Base-by-base conservation (phyloP, 352 stramenopile species). In the Phytophthora ramorum region DNA sequence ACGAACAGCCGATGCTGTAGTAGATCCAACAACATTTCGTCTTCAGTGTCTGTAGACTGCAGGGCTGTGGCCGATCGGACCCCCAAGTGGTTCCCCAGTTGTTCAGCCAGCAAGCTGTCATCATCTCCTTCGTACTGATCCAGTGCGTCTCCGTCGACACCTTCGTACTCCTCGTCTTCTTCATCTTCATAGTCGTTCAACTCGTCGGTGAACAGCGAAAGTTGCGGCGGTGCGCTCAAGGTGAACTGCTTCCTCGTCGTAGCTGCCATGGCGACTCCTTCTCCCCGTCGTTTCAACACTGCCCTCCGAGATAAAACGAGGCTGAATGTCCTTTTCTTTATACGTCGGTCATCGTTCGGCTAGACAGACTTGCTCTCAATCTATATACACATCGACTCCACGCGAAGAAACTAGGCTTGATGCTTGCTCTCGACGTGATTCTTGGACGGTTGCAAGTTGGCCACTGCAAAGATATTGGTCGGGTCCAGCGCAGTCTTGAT, bases 401-500 rank as follows among this genome's bases (percentile, higher is more conserved):
- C 1, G 13, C 32, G n/a, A n/a, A n/a, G 26, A 38, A 37, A 64
- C 35, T 65, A 71, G 13, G 14, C 67, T 17, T 61, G 34, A n/a
- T 59, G 40, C 51, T 50, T 65, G 2, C 28, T 24, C 35, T 46
- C 46, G 10, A 44, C 17, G 19, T 51, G 13, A 28, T 64, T 63
- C 43, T 68, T 66, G 19, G 37, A 57, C 32, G 67, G 62, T 45
- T 83, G 66, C 38, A 91, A 52, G 72, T 99, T 98, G 30, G 85
- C 81, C 48, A 84, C 79, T 30, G 90, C 93, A 83, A 99, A 98
- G 17, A 97, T 75, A 66, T 98, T 98, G n/a, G 70, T 76, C 19
- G 91, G 87, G 58, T 99, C 96, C 12, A 99, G 53, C 6, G 84
- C 84, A 5, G 77, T 71, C 70, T 99, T 99, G 22, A 98, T 81